phyloP scores from a whole-genome alignment of 805 yeast genomes.

The Ogataea pilisensis region DNA sequence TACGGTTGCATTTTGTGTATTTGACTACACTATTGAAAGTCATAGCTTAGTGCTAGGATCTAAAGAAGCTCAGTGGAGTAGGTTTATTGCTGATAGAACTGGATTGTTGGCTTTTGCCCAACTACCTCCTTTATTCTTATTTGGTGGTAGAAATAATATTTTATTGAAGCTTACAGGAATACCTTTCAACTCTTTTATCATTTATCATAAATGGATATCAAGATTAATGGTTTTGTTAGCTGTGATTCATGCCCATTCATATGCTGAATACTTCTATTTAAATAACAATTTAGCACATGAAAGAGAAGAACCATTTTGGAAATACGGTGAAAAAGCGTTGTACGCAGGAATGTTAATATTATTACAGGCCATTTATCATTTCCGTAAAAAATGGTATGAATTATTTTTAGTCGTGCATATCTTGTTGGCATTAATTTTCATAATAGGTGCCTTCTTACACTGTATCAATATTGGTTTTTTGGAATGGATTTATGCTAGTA shows the following conservation, averaged over 20 bases:
- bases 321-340: constrained; percentile 29
- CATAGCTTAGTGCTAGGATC: constrained; percentile 17
- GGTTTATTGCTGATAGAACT: constrained; percentile 53
- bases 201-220: constrained; percentile 44
- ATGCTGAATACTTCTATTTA: constrained; percentile 28
- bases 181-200: constrained; percentile 38
- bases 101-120: constrained; percentile 43
- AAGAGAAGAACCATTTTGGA: constrained; percentile 10
- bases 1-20: constrained; percentile 5
- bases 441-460: constrained; percentile 47
- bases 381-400: constrained; percentile 47
- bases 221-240: constrained; percentile 26
- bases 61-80: constrained; percentile 23
- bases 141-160: constrained; percentile 57
- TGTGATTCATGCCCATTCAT: constrained; percentile 27
- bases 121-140: constrained; percentile 46
- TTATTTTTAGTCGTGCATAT: constrained; percentile 41
- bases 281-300: constrained; percentile 4
- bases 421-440: constrained; percentile 38
- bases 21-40: constrained; percentile 13
- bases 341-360: constrained; percentile 38
- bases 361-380: constrained; percentile 41
- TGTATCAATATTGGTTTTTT: constrained; percentile 36
- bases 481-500: constrained; percentile 36
- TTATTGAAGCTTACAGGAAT: constrained; percentile 51